Conservation (phyloP, 257 asterid genomes). For the Ballota nigra region DNA sequence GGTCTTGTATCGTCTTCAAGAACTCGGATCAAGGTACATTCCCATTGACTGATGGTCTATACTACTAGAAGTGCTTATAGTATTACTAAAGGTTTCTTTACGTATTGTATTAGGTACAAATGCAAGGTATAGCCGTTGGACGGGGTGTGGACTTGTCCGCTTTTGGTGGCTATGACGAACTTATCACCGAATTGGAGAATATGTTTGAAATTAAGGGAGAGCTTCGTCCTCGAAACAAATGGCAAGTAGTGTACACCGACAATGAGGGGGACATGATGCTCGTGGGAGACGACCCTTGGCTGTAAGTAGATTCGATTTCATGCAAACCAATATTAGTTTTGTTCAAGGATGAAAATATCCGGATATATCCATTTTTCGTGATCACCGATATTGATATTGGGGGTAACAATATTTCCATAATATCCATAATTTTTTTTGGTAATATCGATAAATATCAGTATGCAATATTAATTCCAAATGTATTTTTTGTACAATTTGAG, state of each 20-base stretch:
- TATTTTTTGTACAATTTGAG: too few relatives aligned
- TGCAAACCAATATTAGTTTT: neutral
- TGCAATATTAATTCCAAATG: too few relatives aligned
- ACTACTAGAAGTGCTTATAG: neutral
- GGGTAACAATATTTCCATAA: too few relatives aligned
- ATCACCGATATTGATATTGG: too few relatives aligned
- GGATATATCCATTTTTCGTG: too few relatives aligned
- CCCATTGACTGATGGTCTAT: neutral
- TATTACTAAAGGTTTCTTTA: neutral
- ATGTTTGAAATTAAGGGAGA: constrained; percentile 71
- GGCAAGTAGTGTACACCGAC: constrained; percentile 72
- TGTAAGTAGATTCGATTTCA: constrained; percentile 39
- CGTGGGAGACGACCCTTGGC: constrained; percentile 87
- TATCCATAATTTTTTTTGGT: too few relatives aligned
- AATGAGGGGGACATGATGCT: constrained; percentile 86
- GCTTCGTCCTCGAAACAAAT: constrained; percentile 58
- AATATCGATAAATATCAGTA: too few relatives aligned
- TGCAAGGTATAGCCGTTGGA: constrained; percentile 80
- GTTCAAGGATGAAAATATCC: too few relatives aligned
- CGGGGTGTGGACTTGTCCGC: constrained; percentile 74
- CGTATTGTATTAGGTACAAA: constrained; percentile 56
- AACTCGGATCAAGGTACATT: constrained; percentile 71
- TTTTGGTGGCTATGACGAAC: constrained; percentile 57
- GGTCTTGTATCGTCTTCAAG: constrained; percentile 42
- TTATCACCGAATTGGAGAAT: constrained; percentile 54